Evolutionary conservation across 768 basidiomycete species (phyloP).

Genomic region (Suillus ampliporus): DNA sequence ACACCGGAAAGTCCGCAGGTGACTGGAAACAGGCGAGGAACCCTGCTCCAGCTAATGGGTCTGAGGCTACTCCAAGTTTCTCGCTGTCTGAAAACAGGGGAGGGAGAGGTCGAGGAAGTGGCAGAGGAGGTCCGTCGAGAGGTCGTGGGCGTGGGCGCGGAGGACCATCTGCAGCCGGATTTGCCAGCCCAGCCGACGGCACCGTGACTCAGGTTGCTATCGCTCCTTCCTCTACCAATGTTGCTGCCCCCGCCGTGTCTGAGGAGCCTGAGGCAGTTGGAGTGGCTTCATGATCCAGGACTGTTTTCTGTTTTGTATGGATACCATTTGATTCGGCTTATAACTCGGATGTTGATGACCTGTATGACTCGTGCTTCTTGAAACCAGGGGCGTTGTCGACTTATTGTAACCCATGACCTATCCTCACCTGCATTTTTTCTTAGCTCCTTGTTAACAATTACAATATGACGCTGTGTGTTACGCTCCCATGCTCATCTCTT

Average conservation of each 20-base stretch:
- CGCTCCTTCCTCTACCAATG: background rate
- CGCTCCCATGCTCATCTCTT: background rate
- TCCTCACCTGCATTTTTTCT: conserved; percentile 7
- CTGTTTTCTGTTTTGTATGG: background rate
- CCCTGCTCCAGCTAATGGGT: conserved; percentile 13
- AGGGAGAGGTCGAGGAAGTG: conserved; percentile 37
- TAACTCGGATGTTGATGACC: background rate
- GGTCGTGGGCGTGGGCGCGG: conserved; percentile 46
- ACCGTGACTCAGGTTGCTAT: conserved; percentile 1
- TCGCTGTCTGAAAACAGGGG: conserved; percentile 26
- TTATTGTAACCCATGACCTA: conserved; percentile 9
- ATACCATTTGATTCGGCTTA: conserved; percentile 7
- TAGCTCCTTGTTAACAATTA: background rate
- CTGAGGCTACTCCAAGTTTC: conserved; percentile 12
- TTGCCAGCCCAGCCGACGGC: background rate
- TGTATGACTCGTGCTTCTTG: conserved; percentile 2
- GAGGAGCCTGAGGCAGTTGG: conserved; percentile 8
- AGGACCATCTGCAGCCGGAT: conserved; percentile 17
- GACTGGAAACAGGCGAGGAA: conserved; percentile 24
- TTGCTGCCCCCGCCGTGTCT: background rate
- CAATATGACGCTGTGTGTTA: background rate
- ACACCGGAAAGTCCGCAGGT: conserved; percentile 64
- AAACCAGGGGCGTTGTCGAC: conserved; percentile 11
- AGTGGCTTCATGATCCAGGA: conserved; percentile 6
- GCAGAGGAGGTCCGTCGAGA: conserved; percentile 36